Conservation (phyloP, 2,329 filamentous ascomycete genomes). For the Lasiodiplodia gonubiensis region DNA sequence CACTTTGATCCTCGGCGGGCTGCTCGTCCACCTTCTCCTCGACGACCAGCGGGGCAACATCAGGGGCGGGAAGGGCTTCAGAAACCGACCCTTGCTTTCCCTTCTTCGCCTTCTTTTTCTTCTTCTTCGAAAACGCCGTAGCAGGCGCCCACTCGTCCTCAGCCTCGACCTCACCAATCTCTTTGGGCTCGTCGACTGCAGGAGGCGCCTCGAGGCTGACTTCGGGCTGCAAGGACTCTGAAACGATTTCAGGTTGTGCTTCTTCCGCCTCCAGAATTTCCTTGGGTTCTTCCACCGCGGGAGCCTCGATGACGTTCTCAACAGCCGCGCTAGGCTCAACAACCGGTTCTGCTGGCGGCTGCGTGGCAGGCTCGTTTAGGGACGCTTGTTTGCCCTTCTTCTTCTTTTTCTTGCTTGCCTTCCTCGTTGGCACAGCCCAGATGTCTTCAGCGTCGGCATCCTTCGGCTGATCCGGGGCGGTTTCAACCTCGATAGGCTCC, state of each 20-base stretch:
- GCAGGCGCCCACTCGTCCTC: conserved; percentile 12
- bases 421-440: conserved; percentile 4
- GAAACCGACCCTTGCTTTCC: conserved; percentile 31
- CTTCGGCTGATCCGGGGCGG: background rate
- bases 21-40: background rate
- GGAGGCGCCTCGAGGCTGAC: background rate
- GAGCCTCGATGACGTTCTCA: background rate
- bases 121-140: conserved; percentile 2
- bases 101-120: conserved; percentile 41
- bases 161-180: conserved; percentile 2
- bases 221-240: background rate
- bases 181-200: background rate
- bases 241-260: too few species aligned
- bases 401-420: conserved; percentile 15
- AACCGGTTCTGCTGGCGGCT: background rate
- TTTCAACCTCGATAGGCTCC: background rate
- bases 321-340: background rate
- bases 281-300: background rate
- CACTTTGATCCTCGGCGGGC: background rate
- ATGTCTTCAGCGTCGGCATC: conserved; percentile 23
- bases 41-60: background rate
- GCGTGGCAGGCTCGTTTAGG: conserved; percentile 8
- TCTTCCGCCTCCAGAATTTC: background rate
- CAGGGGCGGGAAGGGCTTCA: background rate
- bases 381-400: conserved; percentile 25